Base-by-base conservation (phyloP, 1,284 basidiomycete genomes). In the Malassezia globosa region DNA sequence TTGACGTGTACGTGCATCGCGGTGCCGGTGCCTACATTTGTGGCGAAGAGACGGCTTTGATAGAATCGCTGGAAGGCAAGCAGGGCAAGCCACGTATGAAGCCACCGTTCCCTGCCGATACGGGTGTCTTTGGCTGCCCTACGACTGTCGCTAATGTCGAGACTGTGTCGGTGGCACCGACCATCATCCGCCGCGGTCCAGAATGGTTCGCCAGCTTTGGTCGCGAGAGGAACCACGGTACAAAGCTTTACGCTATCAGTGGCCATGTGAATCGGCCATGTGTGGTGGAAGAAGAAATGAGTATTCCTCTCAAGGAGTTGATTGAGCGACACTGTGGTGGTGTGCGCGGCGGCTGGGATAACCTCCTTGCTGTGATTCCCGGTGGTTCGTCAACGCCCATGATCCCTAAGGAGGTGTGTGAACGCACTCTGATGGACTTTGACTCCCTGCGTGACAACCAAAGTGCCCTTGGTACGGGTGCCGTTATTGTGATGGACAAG, bases 401-500 rank as follows among this genome's bases (percentile, higher is more conserved):
- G 48, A 76, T 96, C 49, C 87, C 87, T 16, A 85, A 82, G 56
- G 76, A 66, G 54, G 60, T 59, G 46, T 69, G 66, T 50, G 65
- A 64, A 29, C 50, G 63, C 35, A 66, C 62, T 7, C 59, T 70
- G 27, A 97, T 97, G 92, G 92, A 97, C 76, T 97, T 85, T 72
- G 92, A 97, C 75, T 95, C 90, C 6, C 79, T 96, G 52, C 92
- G 92, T 73, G 92, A 96, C 72, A 82, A 86, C 14, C 84, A 88
- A 66, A 85, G 87, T 16, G 87, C 89, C 73, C 81, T 97, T 56
- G 92, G 92, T 24, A 97, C 92, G 0, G 92, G 92, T 53, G 92
- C 92, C 16, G 89, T 96, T 58, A 97, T 96, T 61, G 92, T 96
- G 61, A 96, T 96, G 90, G 83, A 96, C 79, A 88, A 95, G 77